Evolutionary conservation across 805 yeast species (phyloP).

Genomic region (Yarrowia bubula): DNA sequence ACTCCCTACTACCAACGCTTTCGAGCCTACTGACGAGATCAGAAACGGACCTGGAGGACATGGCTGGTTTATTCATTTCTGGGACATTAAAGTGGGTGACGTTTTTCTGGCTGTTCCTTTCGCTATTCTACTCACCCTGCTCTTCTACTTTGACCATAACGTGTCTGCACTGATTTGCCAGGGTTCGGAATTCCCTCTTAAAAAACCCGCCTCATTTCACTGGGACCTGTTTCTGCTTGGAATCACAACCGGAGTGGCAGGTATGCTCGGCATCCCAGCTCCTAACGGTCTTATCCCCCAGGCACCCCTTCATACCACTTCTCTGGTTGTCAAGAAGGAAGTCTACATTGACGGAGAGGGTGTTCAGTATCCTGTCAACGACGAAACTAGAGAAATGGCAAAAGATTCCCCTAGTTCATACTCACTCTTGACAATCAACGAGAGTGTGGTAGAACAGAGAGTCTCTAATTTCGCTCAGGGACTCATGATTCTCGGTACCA

Average conservation of each 20-base stretch:
- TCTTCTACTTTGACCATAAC: constrained; percentile 94
- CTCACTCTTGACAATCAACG: constrained; percentile 35
- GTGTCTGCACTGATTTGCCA: constrained; percentile 93
- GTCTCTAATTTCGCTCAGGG: constrained; percentile 86
- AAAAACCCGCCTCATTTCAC: constrained; percentile 86
- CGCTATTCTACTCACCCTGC: constrained; percentile 76
- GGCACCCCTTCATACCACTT: constrained; percentile 88
- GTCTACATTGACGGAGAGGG: constrained; percentile 26
- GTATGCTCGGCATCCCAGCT: constrained; percentile 87
- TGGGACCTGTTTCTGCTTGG: constrained; percentile 89
- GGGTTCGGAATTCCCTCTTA: constrained; percentile 71
- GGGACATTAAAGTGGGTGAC: constrained; percentile 70
- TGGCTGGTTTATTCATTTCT: constrained; percentile 78
- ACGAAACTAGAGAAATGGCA: background rate
- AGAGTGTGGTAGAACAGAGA: constrained; percentile 82
- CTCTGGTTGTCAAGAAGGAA: constrained; percentile 55
- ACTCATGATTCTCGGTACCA: constrained; percentile 73
- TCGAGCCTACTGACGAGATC: constrained; percentile 60
- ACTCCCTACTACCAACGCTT: constrained; percentile 70
- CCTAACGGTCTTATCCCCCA: constrained; percentile 97
- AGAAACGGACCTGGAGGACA: constrained; percentile 37
- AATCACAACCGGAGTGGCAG: constrained; percentile 80
- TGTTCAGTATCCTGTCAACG: constrained; percentile 24
- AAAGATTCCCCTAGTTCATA: constrained; percentile 22
- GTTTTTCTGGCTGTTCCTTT: constrained; percentile 91